Evolutionary conservation across 192 early-diverging fungal genomes (phyloP), one percentile per base, ranked within the genome.

Genomic region (Lobosporangium transversale): DNA sequence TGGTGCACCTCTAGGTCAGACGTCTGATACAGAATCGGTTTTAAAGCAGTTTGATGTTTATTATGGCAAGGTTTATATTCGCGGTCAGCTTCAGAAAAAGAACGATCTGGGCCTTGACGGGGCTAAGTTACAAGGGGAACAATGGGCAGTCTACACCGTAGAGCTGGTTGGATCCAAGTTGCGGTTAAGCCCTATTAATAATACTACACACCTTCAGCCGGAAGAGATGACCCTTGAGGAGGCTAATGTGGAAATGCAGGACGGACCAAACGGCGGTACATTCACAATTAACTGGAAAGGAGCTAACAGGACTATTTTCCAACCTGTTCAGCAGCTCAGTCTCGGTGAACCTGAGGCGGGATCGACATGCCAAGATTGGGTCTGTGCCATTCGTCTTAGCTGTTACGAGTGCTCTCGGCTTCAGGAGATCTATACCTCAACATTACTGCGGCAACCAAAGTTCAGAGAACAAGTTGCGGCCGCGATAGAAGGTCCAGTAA

Each of bases 151-250:
- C 29, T 92, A 87, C 79, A 89, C 88, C 62, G 89, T 87, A 7
- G 93, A 94, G 82, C 74, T 92, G 43, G 75, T 86, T 49, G 93
- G 93, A 15, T 85, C 91, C 5, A 79, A 86, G 20, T 79, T 94
- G 53, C 79, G 85, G 54, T 83, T 94, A 35, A 89, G 86, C 83
- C 87, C 88, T 26, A 60, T 79, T 37, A 51, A 47, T 5, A 56
- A 73, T 17, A 20, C 67, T n/a, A 52, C 43, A 5, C 63, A 84
- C 1, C 79, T 86, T 27, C 68, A 79, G 15, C 86, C 87, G 45
- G 86, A 88, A 50, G 91, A 87, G 71, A 91, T 93, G 84, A 94
- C 93, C 79, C 86, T 94, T 50, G 85, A 90, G 40, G 91, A 93
- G 58, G 84, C 89, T 2, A 80, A 67, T 11, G 85, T 87, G 36